Base-by-base conservation (phyloP, 345 rosid genomes). In the Camelina hispida region DNA sequence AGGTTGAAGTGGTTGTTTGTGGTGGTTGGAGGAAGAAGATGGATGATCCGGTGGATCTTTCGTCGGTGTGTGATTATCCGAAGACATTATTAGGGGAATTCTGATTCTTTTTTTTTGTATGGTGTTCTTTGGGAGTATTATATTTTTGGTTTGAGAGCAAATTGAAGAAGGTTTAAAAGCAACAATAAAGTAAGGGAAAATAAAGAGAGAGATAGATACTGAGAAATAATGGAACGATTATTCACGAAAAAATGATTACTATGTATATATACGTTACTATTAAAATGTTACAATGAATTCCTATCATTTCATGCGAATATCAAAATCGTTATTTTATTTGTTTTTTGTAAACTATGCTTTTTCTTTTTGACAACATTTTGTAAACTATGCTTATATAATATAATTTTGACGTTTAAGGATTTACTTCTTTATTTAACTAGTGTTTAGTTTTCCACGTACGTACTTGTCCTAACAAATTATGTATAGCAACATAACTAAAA, bases 21-120 rank as follows among this genome's bases (percentile, higher is more conserved):
- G 74, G 58, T 78, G 69, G 64, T 25, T 72, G 12, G 63, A 47
- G 62, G 81, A 57, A 7, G 81, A 57, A 32, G 73, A 59, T 13
- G 81, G 73, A 60, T 71, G 73, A 78, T 71, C 76, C 54, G 76
- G 72, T 65, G 73, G 81, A 78, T 66, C 73, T 72, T 72, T 71
- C 63, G 73, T 65, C 68, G 77, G 81, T 71, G 68, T 17, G 69
- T 53, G 77, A 54, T 64, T 76, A 23, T 65, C 68, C 54, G 74
- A 60, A 53, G 78, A 72, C 73, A 73, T 72, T 55, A 57, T 65
- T 70, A 37, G 34, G 51, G 15, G 55, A 60, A 71, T 48, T 71
- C 58, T 52, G 9, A 30, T 66, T 47, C 57, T 37, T 62, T 47
- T 47, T 63, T 38, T 4, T 44, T 54, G 14, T 40, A 40, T 43